Percentiles rank a stretch among this genome's conserved stretches.
Conservation (phyloP, 805 yeast genomes). For the Saccharomycopsis lassenensis region DNA sequence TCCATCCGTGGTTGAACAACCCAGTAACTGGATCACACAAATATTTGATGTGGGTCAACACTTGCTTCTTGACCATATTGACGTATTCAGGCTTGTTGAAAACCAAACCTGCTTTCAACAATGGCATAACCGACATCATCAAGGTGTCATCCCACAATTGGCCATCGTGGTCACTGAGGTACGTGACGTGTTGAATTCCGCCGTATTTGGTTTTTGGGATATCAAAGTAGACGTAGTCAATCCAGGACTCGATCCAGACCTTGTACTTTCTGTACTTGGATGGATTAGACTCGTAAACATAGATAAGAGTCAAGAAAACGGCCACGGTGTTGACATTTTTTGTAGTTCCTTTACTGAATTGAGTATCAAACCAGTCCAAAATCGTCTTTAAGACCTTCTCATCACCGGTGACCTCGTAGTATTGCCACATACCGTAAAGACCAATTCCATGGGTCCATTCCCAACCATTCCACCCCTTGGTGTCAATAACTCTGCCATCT, state of each 20-base stretch:
- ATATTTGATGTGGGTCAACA: slow-evolving; percentile 26
- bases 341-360: slow-evolving; percentile 26
- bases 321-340: slow-evolving; percentile 29
- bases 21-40: slow-evolving; percentile 25
- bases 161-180: slow-evolving; percentile 23
- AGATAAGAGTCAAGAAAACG: slow-evolving; percentile 26
- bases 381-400: slow-evolving; percentile 21
- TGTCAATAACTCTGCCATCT: slow-evolving; percentile 26
- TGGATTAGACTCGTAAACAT: slow-evolving; percentile 22
- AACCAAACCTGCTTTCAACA: slow-evolving; percentile 26
- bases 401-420: slow-evolving; percentile 24
- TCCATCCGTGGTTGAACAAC: slow-evolving; percentile 28
- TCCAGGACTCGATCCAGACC: slow-evolving; percentile 27
- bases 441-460: slow-evolving; percentile 33
- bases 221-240: slow-evolving; percentile 27
- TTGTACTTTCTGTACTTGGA: slow-evolving; percentile 16
- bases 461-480: slow-evolving; percentile 33
- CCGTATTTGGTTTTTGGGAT: slow-evolving; percentile 26
- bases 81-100: slow-evolving; percentile 24
- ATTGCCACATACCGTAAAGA: slow-evolving; percentile 29
- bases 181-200: slow-evolving; percentile 28
- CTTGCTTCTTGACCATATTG: slow-evolving; percentile 27
- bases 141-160: slow-evolving; percentile 23
- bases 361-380: slow-evolving; percentile 24
- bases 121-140: slow-evolving; percentile 30